Base-by-base conservation (phyloP, 345 rosid species). In the Raphanus raphanistrum region DNA sequence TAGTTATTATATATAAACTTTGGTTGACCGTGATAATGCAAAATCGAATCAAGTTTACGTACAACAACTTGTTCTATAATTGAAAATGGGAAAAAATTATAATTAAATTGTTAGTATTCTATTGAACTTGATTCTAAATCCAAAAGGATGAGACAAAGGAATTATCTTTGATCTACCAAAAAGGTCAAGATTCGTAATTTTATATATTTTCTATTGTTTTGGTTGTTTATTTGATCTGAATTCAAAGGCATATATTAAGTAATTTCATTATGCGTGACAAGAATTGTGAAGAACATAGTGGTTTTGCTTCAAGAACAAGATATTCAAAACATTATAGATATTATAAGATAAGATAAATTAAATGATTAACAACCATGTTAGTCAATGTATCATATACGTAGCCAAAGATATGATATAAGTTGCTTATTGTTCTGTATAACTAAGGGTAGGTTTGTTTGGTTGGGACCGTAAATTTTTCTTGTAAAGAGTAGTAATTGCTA, bases 81-180 rank as follows among this genome's bases (percentile, higher is more conserved):
- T 65, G 66, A 64, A 41, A 1, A 12, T 27, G 35, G 25, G 2
- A 70, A 16, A 17, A 17, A 3, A 1, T 29, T 77, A 28, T 41
- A 29, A 72, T 43, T 57, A 45, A 58, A 63, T 13, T 8, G 17
- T 71, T 33, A 78, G 9, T 78, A 78, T 43, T 66, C 54, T 65
- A 71, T 43, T 71, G 35, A 71, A 71, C 4, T 13, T 8, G 25
- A 72, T 78, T 78, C 81, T 78, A 11, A 66, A 66, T 78, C 81
- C 77, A 78, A 78, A 78, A 72, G 81, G 60, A 78, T 48, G 73
- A 66, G 77, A 78, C 81, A 78, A 78, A 72, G 81, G 81, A 72
- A 78, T 78, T 33, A 78, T 78, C 68, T 66, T 66, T 57, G 68
- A 78, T 78, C 77, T 57, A 78, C 68, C 81, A 72, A 59, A 78